These are phyloP conservation scores for Cercospora sp. DNA, from an alignment of 2,329 filamentous ascomycete species.

Conservation along the genomic window DNA sequence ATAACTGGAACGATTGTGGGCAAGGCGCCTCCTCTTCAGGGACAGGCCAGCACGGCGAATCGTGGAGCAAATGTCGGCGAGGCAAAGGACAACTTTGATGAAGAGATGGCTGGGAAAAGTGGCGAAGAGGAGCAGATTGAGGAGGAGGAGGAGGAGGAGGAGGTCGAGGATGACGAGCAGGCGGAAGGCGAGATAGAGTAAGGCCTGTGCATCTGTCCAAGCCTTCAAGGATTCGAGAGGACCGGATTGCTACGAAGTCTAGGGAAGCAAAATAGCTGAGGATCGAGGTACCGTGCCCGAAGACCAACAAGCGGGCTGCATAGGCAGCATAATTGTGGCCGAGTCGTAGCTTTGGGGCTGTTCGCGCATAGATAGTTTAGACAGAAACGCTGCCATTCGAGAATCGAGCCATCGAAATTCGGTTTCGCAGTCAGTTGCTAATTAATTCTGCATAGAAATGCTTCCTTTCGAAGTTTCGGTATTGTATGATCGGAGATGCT, in stretches of 20 bases:
- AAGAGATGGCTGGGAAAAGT: neutral
- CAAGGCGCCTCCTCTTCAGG: neutral
- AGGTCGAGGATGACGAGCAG: neutral
- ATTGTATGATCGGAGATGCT: neutral
- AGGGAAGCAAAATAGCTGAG: neutral
- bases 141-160: neutral
- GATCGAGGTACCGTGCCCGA: neutral
- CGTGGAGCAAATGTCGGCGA: neutral
- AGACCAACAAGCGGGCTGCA: neutral
- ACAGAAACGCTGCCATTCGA: no score
- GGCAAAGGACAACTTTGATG: neutral
- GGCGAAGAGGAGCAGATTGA: neutral
- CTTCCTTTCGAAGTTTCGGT: no score
- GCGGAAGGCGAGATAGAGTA: neutral
- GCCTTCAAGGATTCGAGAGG: neutral
- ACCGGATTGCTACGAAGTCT: neutral
- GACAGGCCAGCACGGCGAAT: neutral
- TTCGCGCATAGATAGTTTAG: no score
- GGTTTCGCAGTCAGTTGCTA: neutral
- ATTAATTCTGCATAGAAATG: no score
- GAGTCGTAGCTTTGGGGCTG: neutral
- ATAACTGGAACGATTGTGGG: slow-evolving; percentile 1
- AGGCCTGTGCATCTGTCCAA: neutral
- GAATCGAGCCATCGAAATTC: no score
- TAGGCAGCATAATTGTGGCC: neutral